Evolutionary conservation across 2,329 filamentous ascomycete species (phyloP).

Genomic region (Aspergillus sp.): DNA sequence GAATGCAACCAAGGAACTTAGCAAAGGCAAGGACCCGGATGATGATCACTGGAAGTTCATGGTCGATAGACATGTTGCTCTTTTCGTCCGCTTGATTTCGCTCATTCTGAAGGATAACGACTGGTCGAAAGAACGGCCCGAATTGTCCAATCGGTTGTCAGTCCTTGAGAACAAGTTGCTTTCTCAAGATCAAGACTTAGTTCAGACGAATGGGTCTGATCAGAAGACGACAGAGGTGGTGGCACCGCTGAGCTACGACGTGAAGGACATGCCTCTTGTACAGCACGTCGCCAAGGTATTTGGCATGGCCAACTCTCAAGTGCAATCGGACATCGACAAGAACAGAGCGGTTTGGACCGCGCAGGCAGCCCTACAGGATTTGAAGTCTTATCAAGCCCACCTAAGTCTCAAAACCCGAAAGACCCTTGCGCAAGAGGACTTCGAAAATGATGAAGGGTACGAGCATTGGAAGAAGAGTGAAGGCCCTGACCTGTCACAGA

Average conservation of each 20-base stretch:
- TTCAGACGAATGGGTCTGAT: constrained; percentile 51
- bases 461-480: constrained; percentile 89
- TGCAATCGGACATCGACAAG: constrained; percentile 80
- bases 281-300: constrained; percentile 83
- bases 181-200: constrained; percentile 85
- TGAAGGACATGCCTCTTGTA: constrained; percentile 95
- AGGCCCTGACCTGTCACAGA: constrained; percentile 75
- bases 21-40: constrained; percentile 65
- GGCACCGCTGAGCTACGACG: constrained; percentile 77
- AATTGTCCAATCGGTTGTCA: constrained; percentile 69
- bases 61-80: constrained; percentile 86
- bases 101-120: constrained; percentile 75
- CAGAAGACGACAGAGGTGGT: constrained; percentile 72
- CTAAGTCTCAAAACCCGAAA: constrained; percentile 71
- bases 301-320: constrained; percentile 67
- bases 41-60: constrained; percentile 88
- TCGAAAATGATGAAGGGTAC: constrained; percentile 82
- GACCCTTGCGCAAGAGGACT: constrained; percentile 76
- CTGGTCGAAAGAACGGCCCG: constrained; percentile 75
- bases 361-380: constrained; percentile 78
- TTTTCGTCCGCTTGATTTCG: constrained; percentile 83
- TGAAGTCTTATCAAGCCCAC: constrained; percentile 88
- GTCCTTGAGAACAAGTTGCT: constrained; percentile 90
- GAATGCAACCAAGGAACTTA: constrained; percentile 82
- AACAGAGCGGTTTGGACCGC: constrained; percentile 81